Evolutionary conservation across 352 stramenopile genomes (phyloP), one percentile per base, ranked within the genome.

Genomic region (Phytopythium boreale): DNA sequence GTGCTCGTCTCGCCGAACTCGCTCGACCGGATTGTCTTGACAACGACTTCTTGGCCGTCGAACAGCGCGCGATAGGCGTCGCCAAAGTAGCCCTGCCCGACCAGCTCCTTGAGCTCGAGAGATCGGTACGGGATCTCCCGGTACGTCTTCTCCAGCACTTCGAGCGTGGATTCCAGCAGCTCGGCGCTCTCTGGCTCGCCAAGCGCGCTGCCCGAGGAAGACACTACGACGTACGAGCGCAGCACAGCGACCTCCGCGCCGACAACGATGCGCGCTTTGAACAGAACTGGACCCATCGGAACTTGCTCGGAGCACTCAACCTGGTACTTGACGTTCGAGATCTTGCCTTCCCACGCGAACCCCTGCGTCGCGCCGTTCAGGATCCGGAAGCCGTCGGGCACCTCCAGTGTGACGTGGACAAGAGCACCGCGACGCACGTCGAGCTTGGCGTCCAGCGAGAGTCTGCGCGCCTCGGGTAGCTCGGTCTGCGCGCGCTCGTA

Each of bases 1-100:
- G 86, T 77, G 14, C 74, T 86, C 22, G 80, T 84, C 36, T 92
- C 82, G 37, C 84, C 82, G 68, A 90, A 89, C 51, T 90, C 84
- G 57, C 76, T 86, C 24, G 83, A 78, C 31, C 85, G 81, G 50
- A 94, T 87, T 5, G 83, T 92, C 72, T 94, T 94, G 22, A 94
- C 84, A 10, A 94, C 85, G 2, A 94, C 85, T 46, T 94, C 76
- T 59, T 90, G 51, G 19, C 84, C 85, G 20, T 88, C 69, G 47
- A 86, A 77, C 1, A 61, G 77, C 29, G 83, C 83, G 7, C 77
- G 84, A 49, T 89, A 92, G 0, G 85, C 85, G 31, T 94, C 85
- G 19, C 85, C 85, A 73, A 94, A 94, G 68, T 92, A 89, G 0
- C 85, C 85, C 43, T 82, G 74, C 0, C 85, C 85, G 1, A 94